phyloP scores from a whole-genome alignment of 306 rosid species.

The Chamaecrista fasciculata region DNA sequence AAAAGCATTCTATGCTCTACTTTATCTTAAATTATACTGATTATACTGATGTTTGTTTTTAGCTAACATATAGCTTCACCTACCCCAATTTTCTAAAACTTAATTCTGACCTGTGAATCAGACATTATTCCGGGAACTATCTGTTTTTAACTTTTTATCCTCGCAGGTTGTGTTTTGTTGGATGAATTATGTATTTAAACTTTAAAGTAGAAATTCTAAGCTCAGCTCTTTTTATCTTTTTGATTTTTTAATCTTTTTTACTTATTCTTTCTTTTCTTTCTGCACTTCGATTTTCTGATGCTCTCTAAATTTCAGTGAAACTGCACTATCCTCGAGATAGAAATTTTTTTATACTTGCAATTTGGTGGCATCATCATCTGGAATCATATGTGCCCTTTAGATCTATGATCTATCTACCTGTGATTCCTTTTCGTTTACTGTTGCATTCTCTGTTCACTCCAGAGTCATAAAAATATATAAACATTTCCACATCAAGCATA shows the following conservation, averaged over 20 bases:
- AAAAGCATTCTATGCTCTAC: not conserved
- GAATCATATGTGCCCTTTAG: not conserved
- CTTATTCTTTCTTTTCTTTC: too few species aligned
- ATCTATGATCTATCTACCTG: not conserved
- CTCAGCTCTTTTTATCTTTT: not conserved
- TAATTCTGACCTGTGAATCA: not conserved
- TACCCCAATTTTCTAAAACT: not conserved
- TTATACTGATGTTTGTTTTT: not conserved
- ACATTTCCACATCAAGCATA: conserved; percentile 1
- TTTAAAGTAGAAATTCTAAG: not conserved
- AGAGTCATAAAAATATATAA: not conserved
- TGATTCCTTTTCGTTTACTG: conserved; percentile 8
- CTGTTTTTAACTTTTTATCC: not conserved
- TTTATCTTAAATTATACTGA: not conserved
- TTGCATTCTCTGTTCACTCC: not conserved
- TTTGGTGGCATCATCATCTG: not conserved
- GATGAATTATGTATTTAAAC: not conserved
- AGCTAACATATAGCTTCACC: not conserved
- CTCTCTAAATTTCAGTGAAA: conserved; percentile 5
- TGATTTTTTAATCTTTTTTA: too few species aligned
- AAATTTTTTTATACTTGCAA: not conserved
- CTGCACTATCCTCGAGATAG: not conserved
- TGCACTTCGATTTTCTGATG: not conserved
- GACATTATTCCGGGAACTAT: not conserved
- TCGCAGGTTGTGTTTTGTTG: not conserved